Conservation (phyloP, 345 rosid species). For the Erucastrum elatum region DNA sequence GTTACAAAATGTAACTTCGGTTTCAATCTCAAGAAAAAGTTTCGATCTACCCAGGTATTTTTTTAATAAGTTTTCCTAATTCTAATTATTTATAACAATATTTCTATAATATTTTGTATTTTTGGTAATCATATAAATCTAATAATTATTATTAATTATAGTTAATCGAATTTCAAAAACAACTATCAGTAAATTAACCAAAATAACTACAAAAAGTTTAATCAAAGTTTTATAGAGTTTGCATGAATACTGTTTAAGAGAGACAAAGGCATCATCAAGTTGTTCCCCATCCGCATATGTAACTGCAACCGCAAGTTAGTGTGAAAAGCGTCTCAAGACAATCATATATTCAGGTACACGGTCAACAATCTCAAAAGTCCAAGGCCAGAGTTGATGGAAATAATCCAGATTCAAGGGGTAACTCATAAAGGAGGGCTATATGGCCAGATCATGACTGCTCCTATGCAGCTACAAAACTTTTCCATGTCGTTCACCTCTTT, state of each 20-base stretch:
- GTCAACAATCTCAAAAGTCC: constrained; percentile 42
- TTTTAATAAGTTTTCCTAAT: neutral
- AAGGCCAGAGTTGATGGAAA: constrained; percentile 42
- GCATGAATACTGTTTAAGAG: constrained; percentile 9
- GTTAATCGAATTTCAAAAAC: neutral
- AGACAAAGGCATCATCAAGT: constrained; percentile 41
- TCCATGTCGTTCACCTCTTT: constrained; percentile 51
- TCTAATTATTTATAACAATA: neutral
- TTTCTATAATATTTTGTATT: neutral
- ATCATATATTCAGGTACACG: constrained; percentile 39
- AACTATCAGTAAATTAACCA: neutral
- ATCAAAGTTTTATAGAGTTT: neutral
- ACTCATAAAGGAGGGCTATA: constrained; percentile 33
- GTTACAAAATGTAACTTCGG: too few species aligned
- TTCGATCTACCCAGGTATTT: neutral
- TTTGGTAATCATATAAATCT: neutral
- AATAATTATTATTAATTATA: too few species aligned
- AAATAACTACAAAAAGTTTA: too few species aligned
- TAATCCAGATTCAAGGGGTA: constrained; percentile 31
- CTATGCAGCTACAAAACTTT: constrained; percentile 49
- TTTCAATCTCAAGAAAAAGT: neutral
- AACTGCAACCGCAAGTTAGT: constrained; percentile 37
- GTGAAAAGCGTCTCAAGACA: constrained; percentile 35
- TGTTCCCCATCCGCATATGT: constrained; percentile 53
- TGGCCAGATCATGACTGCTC: constrained; percentile 44